These are phyloP conservation scores for Prunus persica DNA, from an alignment of 306 rosid genomes.

Conservation along the genomic window DNA sequence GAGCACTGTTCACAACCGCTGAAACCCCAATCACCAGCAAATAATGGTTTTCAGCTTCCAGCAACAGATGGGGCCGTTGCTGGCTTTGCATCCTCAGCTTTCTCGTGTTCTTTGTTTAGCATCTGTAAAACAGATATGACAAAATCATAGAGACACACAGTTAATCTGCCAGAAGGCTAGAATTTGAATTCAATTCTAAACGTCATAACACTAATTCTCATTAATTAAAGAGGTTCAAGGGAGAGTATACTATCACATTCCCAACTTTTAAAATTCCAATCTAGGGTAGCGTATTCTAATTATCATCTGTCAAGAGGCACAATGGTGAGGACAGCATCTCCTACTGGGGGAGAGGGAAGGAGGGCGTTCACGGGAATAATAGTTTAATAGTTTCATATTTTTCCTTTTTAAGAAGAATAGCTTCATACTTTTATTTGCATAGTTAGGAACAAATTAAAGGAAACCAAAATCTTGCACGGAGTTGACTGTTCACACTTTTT, in stretches of 20 bases:
- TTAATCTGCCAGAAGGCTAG: background rate
- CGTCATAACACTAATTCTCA: background rate
- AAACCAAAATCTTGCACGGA: background rate
- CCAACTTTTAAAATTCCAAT: background rate
- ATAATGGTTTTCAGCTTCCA: constrained; percentile 26
- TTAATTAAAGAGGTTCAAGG: background rate
- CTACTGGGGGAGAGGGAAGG: background rate
- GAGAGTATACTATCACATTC: background rate
- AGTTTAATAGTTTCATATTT: background rate
- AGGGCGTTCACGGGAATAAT: background rate
- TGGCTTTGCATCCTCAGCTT: constrained; percentile 56
- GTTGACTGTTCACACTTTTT: background rate
- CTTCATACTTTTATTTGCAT: background rate
- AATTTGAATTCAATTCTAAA: background rate
- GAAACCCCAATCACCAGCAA: background rate
- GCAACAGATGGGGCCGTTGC: constrained; percentile 24
- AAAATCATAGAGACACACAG: background rate
- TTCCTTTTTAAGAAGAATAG: background rate
- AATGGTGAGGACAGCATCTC: background rate
- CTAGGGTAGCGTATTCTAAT: background rate
- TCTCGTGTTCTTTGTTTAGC: constrained; percentile 58
- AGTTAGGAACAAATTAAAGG: background rate
- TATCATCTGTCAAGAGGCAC: background rate
- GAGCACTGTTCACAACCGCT: background rate
- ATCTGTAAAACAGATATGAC: constrained; percentile 29